Percentiles rank a stretch among this genome's conserved stretches.
Evolutionary conservation across 2,329 filamentous ascomycete species (phyloP).

Genomic region (Trichoderma pleuroti): DNA sequence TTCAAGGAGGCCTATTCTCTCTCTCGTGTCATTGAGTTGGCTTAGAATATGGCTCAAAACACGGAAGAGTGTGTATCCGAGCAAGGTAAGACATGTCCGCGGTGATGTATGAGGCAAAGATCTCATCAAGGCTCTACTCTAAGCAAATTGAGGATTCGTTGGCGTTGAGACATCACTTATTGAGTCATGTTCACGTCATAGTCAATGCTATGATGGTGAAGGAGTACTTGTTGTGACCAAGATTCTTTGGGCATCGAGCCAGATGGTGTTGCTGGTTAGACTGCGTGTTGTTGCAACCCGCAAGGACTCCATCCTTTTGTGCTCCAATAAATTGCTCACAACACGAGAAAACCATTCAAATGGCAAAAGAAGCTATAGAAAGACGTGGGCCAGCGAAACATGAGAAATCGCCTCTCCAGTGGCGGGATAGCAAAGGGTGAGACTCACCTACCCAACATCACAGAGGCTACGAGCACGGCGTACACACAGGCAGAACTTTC

Average conservation of each 20-base stretch:
- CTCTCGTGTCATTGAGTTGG: background rate
- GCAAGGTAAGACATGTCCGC: background rate
- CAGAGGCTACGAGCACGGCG: background rate
- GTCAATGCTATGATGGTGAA: background rate
- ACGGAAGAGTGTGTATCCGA: background rate
- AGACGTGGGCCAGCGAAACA: background rate
- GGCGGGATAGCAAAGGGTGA: background rate
- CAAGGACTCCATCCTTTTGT: background rate
- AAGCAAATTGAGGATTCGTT: background rate
- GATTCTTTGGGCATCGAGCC: background rate
- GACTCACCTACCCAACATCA: background rate
- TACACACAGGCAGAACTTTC: background rate
- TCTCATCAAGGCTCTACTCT: background rate
- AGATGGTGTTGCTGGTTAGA: background rate
- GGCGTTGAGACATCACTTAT: background rate
- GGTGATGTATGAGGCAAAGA: background rate
- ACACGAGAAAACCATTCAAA: background rate
- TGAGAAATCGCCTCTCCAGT: background rate
- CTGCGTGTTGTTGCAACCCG: background rate
- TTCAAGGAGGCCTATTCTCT: background rate
- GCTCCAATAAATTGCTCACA: background rate
- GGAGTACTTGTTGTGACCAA: background rate
- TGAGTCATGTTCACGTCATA: background rate
- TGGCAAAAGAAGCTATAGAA: background rate
- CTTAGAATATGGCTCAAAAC: background rate